Evolutionary conservation across 306 rosid species (phyloP), one percentile per base, ranked within the genome.

Genomic region (Ormosia emarginata): DNA sequence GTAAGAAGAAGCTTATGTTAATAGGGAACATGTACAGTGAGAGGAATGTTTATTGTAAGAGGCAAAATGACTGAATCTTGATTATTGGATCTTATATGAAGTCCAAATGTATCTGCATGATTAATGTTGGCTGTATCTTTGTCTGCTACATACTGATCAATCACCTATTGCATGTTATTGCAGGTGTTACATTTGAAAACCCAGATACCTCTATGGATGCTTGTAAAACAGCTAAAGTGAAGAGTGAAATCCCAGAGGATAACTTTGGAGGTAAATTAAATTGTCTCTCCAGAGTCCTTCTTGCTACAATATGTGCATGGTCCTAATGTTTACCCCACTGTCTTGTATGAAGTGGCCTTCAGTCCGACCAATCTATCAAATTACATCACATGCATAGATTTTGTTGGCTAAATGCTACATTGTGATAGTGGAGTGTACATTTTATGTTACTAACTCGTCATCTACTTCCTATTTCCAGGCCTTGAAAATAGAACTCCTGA

Each of bases 401-500:
- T 53, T 47, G 15, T 72, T 70, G 32, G 49, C 74, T 62, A 61
- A 70, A 36, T 77, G 57, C 50, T 62, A 17, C n/a, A 14, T 12
- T 52, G 75, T 61, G 77, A 74, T 75, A 78, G 69, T 53, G 64
- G 3, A 59, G 67, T 18, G 75, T 30, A 24, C 11, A 29, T 30
- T 52, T 17, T 68, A 24, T 66, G 63, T 61, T 71, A 50, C 49
- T 67, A 64, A 78, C 61, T 10, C 70, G 39, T 81, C 44, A 15
- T 79, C 71, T 49, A 14, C 79, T 15, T 80, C 49, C 78, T 32
- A 40, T 46, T 84, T 79, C 80, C 87, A 86, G 95, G 85, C 78
- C 81, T 81, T 55, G 91, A 83, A 29, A 81, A 69, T 13, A 81
- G 68, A 84, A 76, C 62, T 73, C 83, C 87, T 53, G 81, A 89